Percentiles rank a stretch among this genome's conserved stretches.
Evolutionary conservation across 2,329 filamentous ascomycete genomes (phyloP).

Genomic region (Penicillium sp.): DNA sequence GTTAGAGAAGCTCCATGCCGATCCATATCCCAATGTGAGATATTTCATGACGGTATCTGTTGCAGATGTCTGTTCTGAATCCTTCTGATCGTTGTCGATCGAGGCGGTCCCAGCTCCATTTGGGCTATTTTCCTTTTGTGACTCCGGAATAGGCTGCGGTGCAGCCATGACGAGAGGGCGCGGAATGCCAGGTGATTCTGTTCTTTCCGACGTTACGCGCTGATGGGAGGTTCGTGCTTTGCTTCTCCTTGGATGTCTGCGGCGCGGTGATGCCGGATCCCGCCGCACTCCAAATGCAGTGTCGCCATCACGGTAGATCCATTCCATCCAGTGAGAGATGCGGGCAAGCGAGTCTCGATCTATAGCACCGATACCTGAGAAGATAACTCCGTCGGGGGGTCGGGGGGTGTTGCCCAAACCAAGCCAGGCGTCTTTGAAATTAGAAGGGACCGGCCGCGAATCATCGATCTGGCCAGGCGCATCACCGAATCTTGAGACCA

Average conservation of each 20-base stretch:
- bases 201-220: conserved; percentile 17
- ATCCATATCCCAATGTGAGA: conserved; percentile 46
- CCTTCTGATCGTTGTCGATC: conserved; percentile 15
- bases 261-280: conserved; percentile 63
- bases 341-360: conserved; percentile 65
- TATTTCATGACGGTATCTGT: conserved; percentile 46
- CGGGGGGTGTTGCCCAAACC: conserved; percentile 63
- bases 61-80: conserved; percentile 29
- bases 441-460: conserved; percentile 9
- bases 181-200: conserved; percentile 38
- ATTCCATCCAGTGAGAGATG: conserved; percentile 80
- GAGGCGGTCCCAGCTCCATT: conserved; percentile 15
- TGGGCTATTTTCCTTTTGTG: conserved; percentile 8
- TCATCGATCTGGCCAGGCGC: conserved; percentile 30
- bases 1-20: conserved; percentile 40
- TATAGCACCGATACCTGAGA: conserved; percentile 71
- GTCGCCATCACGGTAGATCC: conserved; percentile 76
- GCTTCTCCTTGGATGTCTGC: conserved; percentile 34
- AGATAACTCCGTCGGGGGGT: conserved; percentile 76
- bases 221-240: conserved; percentile 13
- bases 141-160: conserved; percentile 13
- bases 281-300: conserved; percentile 79
- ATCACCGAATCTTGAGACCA: conserved; percentile 80
- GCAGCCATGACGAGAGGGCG: conserved; percentile 35
- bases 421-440: conserved; percentile 57